Evolutionary conservation across 1,284 basidiomycete species (phyloP).

Genomic region (Irpex rosettiformis): DNA sequence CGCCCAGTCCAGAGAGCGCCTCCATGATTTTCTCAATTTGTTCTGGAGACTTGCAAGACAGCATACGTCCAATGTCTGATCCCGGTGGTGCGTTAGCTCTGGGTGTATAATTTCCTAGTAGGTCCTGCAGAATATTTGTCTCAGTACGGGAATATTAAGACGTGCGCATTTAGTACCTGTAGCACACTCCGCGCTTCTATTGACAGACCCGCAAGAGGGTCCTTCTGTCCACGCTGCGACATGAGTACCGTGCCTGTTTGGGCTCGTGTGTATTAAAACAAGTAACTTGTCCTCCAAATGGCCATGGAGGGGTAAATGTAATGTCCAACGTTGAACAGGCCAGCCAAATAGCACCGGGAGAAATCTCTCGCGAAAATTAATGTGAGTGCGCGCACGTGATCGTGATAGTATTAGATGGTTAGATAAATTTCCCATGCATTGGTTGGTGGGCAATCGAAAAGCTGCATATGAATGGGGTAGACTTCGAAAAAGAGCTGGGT

Average conservation of each 20-base stretch:
- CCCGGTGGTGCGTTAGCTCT: neutral
- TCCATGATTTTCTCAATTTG: constrained; percentile 7
- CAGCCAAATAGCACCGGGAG: no score
- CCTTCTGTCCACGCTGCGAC: neutral
- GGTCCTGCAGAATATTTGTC: neutral
- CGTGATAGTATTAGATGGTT: neutral
- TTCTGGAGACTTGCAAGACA: constrained; percentile 2
- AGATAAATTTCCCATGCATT: neutral
- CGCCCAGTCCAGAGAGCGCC: neutral
- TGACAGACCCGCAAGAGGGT: neutral
- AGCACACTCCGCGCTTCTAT: neutral
- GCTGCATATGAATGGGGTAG: no score
- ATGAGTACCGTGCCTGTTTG: neutral
- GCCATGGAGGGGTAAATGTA: no score
- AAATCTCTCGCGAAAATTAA: no score
- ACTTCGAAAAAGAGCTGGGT: no score
- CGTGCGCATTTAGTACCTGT: neutral
- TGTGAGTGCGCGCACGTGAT: neutral
- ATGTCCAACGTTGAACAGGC: no score
- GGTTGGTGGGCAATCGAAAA: no score
- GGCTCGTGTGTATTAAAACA: no score
- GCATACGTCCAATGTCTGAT: neutral
- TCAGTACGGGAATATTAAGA: neutral
- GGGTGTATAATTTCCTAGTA: neutral
- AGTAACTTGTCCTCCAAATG: no score